phyloP scores from a whole-genome alignment of 768 basidiomycete genomes.

The Brasilioporus rufonigricans region DNA sequence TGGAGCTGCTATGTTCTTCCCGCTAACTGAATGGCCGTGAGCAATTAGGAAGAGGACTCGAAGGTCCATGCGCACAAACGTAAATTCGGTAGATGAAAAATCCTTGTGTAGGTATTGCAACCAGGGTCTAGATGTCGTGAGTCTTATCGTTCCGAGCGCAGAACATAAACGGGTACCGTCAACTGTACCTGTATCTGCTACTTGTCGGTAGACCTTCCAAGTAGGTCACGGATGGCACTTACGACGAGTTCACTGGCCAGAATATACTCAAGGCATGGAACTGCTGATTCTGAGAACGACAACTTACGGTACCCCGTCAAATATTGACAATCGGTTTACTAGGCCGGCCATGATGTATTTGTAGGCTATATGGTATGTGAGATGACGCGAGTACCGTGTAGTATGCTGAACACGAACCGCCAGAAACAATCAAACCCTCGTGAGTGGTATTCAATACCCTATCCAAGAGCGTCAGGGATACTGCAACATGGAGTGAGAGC shows the following conservation, averaged over 20 bases:
- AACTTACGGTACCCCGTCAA: conserved; percentile 1
- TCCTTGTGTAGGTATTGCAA: neutral
- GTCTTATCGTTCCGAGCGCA: neutral
- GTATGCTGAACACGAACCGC: conserved; percentile 2
- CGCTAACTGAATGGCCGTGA: neutral
- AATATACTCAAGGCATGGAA: neutral
- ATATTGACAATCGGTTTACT: neutral
- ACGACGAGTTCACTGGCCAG: conserved; percentile 10
- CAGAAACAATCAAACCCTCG: conserved; percentile 6
- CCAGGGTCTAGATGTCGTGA: neutral
- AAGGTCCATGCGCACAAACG: neutral
- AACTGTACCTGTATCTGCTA: conserved; percentile 4
- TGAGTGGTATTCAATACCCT: conserved; percentile 14
- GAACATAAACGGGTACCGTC: neutral
- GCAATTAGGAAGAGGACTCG: neutral
- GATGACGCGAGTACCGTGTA: neutral
- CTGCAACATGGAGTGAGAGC: neutral
- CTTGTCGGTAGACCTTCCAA: neutral
- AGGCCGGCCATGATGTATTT: neutral
- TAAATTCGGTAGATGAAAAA: conserved; percentile 2
- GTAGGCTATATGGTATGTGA: neutral
- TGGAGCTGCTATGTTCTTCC: neutral
- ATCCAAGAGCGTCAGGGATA: neutral
- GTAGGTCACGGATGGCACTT: neutral
- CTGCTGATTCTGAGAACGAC: neutral